phyloP scores from a whole-genome alignment of 2,329 filamentous ascomycete genomes.

The Berkeleyomyces rouxiae region DNA sequence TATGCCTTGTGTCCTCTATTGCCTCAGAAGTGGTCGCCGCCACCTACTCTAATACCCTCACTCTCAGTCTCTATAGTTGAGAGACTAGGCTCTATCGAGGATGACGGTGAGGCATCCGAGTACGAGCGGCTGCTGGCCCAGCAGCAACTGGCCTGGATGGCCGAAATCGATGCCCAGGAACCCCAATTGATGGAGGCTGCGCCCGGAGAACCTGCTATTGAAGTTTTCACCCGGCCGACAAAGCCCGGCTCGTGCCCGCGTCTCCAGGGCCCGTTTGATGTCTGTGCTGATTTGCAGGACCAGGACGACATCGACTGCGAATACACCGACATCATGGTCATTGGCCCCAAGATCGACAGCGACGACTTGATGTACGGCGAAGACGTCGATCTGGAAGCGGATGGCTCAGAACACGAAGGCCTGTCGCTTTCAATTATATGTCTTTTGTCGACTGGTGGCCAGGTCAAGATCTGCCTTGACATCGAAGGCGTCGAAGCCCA shows the following conservation, averaged over 20 bases:
- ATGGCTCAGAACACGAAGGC: slow-evolving; percentile 40
- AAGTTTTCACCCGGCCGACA: slow-evolving; percentile 40
- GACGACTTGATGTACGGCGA: slow-evolving; percentile 47
- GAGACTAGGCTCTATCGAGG: slow-evolving; percentile 46
- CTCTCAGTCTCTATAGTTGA: slow-evolving; percentile 70
- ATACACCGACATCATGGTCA: slow-evolving; percentile 44
- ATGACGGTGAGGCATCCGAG: slow-evolving; percentile 36
- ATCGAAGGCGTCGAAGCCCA: slow-evolving; percentile 47
- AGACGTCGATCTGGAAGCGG: slow-evolving; percentile 42
- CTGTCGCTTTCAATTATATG: slow-evolving; percentile 44
- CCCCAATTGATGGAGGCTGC: slow-evolving; percentile 35
- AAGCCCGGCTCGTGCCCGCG: slow-evolving; percentile 41
- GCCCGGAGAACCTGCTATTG: slow-evolving; percentile 31
- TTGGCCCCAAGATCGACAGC: slow-evolving; percentile 44
- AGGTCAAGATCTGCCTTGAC: slow-evolving; percentile 44
- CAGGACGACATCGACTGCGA: slow-evolving; percentile 40
- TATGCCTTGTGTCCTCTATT: slow-evolving; percentile 87
- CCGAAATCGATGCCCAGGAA: slow-evolving; percentile 46
- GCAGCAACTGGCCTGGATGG: slow-evolving; percentile 52
- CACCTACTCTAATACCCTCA: slow-evolving; percentile 60
- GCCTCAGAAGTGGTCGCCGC: slow-evolving; percentile 70
- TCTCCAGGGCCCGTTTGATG: slow-evolving; percentile 45
- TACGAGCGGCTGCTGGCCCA: slow-evolving; percentile 40
- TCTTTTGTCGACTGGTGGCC: slow-evolving; percentile 42
- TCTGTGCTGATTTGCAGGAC: slow-evolving; percentile 37